Base-by-base conservation (phyloP, 768 basidiomycete genomes). In the Cystofilobasidium capitatum region DNA sequence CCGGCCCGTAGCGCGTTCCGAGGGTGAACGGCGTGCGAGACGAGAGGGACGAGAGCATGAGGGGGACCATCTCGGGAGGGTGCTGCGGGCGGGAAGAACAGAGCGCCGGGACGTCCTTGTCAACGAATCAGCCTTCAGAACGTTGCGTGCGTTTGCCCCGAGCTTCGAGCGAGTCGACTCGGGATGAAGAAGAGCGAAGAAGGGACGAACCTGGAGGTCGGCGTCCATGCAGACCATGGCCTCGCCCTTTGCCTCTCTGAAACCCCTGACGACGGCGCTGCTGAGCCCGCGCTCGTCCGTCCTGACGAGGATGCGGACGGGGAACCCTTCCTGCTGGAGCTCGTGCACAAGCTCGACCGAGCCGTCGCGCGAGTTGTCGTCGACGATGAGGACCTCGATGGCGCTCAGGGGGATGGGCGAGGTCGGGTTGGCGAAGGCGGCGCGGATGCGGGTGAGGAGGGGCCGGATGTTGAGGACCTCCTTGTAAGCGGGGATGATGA, bases 151-250 rank as follows among this genome's bases (percentile, higher is more conserved):
- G n/a, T n/a, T n/a, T n/a, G n/a, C n/a, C n/a, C n/a, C n/a, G n/a
- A n/a, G n/a, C n/a, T n/a, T n/a, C n/a, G n/a, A n/a, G n/a, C n/a
- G n/a, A n/a, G n/a, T n/a, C n/a, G n/a, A 33, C 10, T 10, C 26
- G 24, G 9, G 13, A 42, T 6, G 26, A 45, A 33, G 20, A 10
- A 49, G 5, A 49, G 47, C 4, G n/a, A 10, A 10, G 5, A 5
- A 49, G 13, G 36, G 33, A 24, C 71, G 20, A 40, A 73, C 72
- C 65, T 75, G 74, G 22, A 75, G 29, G 47, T 75, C 74, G 7
- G 73, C 73, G 58, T 75, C 74, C 74, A 75, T 75, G 36, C 73
- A 73, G 35, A 75, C 51, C 45, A 73, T 58, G 42, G 71, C 71
- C 16, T 58, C 37, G 0, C 74, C 74, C 39, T 69, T 49, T 2